Conservation (phyloP, 2,329 filamentous ascomycete species). For the Apiospora sp. region DNA sequence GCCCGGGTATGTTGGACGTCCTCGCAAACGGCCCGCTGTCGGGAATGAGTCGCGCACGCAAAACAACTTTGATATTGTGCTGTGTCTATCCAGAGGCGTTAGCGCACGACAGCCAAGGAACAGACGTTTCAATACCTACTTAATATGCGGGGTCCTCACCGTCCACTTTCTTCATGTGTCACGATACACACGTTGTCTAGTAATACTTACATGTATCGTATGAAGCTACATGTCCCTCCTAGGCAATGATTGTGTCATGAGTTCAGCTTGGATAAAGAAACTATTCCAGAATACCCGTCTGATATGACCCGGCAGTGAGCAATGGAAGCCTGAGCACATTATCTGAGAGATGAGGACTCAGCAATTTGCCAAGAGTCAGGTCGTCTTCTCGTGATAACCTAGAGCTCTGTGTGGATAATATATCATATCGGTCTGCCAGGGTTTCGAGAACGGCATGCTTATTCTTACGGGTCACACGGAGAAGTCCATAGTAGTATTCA, state of each 20-base stretch:
- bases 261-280: background rate
- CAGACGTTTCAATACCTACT: conserved; percentile 15
- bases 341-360: background rate
- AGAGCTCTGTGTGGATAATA: background rate
- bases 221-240: background rate
- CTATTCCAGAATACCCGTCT: background rate
- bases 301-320: background rate
- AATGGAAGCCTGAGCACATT: background rate
- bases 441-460: background rate
- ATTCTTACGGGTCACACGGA: background rate
- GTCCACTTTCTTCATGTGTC: background rate
- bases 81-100: background rate
- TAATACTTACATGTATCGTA: conserved; percentile 14
- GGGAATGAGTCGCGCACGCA: conserved; percentile 8
- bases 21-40: conserved; percentile 11
- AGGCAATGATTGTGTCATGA: conserved; percentile 7
- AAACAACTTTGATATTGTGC: background rate
- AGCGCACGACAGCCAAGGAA: conserved; percentile 11
- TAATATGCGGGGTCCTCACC: background rate
- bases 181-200: conserved; percentile 16
- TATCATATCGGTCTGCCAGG: background rate
- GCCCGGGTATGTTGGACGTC: conserved; percentile 1
- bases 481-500: background rate
- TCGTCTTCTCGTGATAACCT: background rate
- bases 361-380: background rate